Conservation (phyloP, 2,329 filamentous ascomycete species). For the Apiospora pterosperma region DNA sequence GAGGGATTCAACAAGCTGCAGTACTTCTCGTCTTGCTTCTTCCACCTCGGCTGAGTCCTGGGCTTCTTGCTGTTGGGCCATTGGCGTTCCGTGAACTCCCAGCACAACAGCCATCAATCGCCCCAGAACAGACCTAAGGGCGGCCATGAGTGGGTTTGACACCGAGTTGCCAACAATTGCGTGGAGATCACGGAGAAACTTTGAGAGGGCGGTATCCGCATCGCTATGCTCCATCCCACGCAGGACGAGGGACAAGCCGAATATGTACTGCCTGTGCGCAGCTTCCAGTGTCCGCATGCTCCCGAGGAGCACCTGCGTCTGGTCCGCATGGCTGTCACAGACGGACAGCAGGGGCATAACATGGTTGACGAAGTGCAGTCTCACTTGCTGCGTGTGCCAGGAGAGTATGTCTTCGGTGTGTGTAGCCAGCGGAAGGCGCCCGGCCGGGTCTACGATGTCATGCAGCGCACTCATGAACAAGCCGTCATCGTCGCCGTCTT, state of each 20-base stretch:
- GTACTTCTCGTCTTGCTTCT: conserved; percentile 46
- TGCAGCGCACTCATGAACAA: conserved; percentile 50
- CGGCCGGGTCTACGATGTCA: conserved; percentile 48
- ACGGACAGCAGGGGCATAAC: conserved; percentile 53
- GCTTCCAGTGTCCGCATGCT: conserved; percentile 58
- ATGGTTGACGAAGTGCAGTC: conserved; percentile 57
- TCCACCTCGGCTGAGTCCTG: conserved; percentile 27
- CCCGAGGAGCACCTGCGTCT: conserved; percentile 45
- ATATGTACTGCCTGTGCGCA: conserved; percentile 55
- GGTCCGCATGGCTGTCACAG: conserved; percentile 39
- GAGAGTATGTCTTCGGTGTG: conserved; percentile 54
- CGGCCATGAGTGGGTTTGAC: conserved; percentile 47
- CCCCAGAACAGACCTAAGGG: conserved; percentile 52
- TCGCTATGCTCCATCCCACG: conserved; percentile 40
- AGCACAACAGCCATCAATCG: conserved; percentile 51
- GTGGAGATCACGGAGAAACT: conserved; percentile 60
- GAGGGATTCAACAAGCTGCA: conserved; percentile 56
- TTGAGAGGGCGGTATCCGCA: conserved; percentile 36
- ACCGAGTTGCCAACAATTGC: conserved; percentile 64
- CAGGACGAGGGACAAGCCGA: conserved; percentile 49
- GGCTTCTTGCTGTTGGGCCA: conserved; percentile 5
- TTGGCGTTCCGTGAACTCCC: conserved; percentile 23
- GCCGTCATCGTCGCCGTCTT: conserved; percentile 36
- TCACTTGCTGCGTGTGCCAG: conserved; percentile 61
- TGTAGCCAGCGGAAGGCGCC: conserved; percentile 43